Conservation (phyloP, 306 rosid genomes). For the Urtica urens region DNA sequence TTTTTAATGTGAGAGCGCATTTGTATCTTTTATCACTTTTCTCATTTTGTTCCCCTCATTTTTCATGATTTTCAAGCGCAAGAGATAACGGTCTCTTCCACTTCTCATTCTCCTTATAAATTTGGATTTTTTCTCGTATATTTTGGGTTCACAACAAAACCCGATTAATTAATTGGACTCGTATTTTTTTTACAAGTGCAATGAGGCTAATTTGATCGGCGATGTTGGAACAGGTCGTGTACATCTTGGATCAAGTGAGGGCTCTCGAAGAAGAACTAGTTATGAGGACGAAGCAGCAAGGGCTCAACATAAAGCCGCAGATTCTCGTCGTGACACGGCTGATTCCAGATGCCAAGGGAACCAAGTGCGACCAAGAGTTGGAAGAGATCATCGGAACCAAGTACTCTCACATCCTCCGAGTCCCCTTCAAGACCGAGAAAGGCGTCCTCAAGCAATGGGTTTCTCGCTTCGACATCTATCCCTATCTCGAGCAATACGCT, state of each 20-base stretch:
- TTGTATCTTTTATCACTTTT: too few species aligned
- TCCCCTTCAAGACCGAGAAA: constrained; percentile 57
- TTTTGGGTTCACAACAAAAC: too few species aligned
- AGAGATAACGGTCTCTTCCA: too few species aligned
- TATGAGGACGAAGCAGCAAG: constrained; percentile 60
- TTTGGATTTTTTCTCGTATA: too few species aligned
- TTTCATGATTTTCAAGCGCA: too few species aligned
- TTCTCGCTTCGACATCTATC: constrained; percentile 87
- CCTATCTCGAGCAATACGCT: constrained; percentile 71
- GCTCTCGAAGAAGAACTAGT: constrained; percentile 78
- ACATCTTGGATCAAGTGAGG: constrained; percentile 85
- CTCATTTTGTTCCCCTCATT: too few species aligned
- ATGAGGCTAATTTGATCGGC: too few species aligned
- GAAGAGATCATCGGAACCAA: constrained; percentile 65
- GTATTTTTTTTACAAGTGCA: too few species aligned
- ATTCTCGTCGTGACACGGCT: constrained; percentile 79
- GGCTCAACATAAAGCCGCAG: constrained; percentile 68
- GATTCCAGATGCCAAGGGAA: constrained; percentile 81
- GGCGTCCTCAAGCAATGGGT: constrained; percentile 64
- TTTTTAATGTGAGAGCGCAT: too few species aligned
- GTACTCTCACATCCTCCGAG: constrained; percentile 69
- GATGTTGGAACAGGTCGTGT: constrained; percentile 71
- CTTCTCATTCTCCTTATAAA: too few species aligned
- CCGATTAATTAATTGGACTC: too few species aligned
- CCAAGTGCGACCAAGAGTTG: constrained; percentile 68